Evolutionary conservation across 805 yeast species (phyloP).

Genomic region (Yueomyces sinensis): DNA sequence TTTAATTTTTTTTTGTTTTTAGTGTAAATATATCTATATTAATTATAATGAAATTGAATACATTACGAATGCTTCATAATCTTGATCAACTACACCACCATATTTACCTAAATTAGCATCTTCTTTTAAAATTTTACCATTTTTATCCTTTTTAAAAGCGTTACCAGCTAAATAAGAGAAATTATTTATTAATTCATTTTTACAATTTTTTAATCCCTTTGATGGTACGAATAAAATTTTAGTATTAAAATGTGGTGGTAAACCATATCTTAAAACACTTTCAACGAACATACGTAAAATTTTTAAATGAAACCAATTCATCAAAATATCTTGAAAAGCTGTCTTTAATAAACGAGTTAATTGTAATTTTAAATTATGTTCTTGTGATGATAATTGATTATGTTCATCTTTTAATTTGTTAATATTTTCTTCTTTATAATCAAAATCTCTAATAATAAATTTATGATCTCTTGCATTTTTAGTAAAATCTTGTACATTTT

Average conservation of each 20-base stretch:
- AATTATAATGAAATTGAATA: too few relatives aligned
- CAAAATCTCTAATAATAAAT: slow-evolving; percentile 88
- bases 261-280: slow-evolving; percentile 86
- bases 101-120: slow-evolving; percentile 67
- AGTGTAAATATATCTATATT: too few relatives aligned
- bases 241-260: slow-evolving; percentile 80
- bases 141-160: slow-evolving; percentile 58
- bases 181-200: slow-evolving; percentile 53
- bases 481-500: slow-evolving; percentile 56
- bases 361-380: slow-evolving; percentile 62
- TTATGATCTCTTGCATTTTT: slow-evolving; percentile 67
- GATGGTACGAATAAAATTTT: slow-evolving; percentile 34
- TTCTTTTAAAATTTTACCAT: slow-evolving; percentile 46
- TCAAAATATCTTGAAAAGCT: slow-evolving; percentile 77
- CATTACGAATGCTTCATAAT: slow-evolving; percentile 91
- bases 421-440: slow-evolving; percentile 65
- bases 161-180: slow-evolving; percentile 89
- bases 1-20: too few relatives aligned
- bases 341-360: slow-evolving; percentile 71
- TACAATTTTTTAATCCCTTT: slow-evolving; percentile 40
- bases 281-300: slow-evolving; percentile 83
- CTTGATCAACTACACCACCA: slow-evolving; percentile 85
- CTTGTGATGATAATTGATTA: slow-evolving; percentile 60
- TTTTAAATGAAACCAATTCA: slow-evolving; percentile 85
- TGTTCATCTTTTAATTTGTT: slow-evolving; percentile 68